phyloP scores from a whole-genome alignment of 176 grass and related monocot species.

The Phragmites australis region DNA sequence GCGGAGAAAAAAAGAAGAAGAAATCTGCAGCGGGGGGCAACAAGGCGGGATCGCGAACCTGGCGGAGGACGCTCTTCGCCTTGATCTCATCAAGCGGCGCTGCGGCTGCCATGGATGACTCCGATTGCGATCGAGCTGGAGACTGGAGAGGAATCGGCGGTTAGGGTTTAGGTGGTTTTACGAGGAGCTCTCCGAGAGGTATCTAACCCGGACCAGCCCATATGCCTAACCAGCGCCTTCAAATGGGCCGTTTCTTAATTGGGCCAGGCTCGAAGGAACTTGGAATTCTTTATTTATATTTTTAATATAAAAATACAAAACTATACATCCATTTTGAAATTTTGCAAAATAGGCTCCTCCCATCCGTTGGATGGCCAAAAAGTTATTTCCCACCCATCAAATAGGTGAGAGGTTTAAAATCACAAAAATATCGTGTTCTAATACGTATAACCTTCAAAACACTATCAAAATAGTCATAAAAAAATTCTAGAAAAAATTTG shows the following conservation, averaged over 20 bases:
- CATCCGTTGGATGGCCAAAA: too few relatives aligned
- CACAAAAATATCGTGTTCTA: too few relatives aligned
- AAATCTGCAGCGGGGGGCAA: not conserved
- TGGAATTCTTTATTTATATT: not conserved
- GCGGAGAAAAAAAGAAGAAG: not conserved
- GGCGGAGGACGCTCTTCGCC: conserved; percentile 61
- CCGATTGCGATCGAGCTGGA: conserved; percentile 9
- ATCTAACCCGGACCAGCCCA: not conserved
- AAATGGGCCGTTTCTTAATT: not conserved
- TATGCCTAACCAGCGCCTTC: not conserved
- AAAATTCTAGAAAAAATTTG: too few relatives aligned
- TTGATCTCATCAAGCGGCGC: conserved; percentile 53
- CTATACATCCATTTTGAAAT: too few relatives aligned
- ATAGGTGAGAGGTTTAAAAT: too few relatives aligned
- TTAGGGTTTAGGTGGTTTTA: conserved; percentile 56
- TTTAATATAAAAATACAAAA: too few relatives aligned
- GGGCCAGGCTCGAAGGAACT: not conserved
- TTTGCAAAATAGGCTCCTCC: too few relatives aligned
- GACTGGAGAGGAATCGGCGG: not conserved
- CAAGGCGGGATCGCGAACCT: conserved; percentile 24
- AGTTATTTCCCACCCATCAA: too few relatives aligned
- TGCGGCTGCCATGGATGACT: conserved; percentile 43
- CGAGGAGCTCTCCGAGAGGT: not conserved
- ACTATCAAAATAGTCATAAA: too few relatives aligned
- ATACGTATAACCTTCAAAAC: too few relatives aligned